phyloP scores from a whole-genome alignment of 805 yeast genomes.

The Sugiyamaella mastotermitis region DNA sequence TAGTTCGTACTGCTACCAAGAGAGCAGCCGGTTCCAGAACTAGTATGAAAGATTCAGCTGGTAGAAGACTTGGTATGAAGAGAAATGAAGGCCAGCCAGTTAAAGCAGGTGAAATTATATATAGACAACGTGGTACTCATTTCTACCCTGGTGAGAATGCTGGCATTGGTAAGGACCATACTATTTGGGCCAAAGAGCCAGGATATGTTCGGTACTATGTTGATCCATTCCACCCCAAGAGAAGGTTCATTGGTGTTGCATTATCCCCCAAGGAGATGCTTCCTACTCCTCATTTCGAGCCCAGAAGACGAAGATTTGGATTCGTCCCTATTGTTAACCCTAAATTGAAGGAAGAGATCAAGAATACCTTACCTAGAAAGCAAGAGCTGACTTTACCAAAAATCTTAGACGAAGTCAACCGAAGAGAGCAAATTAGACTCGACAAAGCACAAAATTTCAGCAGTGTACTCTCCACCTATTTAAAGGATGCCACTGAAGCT shows the following conservation, averaged over 20 bases:
- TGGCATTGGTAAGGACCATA: slow-evolving; percentile 84
- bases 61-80: slow-evolving; percentile 90
- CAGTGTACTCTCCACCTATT: slow-evolving; percentile 28
- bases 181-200: slow-evolving; percentile 84
- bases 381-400: slow-evolving; percentile 52
- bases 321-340: slow-evolving; percentile 47
- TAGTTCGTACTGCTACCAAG: slow-evolving; percentile 84
- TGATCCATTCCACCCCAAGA: slow-evolving; percentile 94
- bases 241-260: slow-evolving; percentile 87
- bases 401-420: slow-evolving; percentile 36
- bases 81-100: slow-evolving; percentile 74
- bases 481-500: slow-evolving; percentile 24
- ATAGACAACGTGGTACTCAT: slow-evolving; percentile 93
- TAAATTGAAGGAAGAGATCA: slow-evolving; percentile 51
- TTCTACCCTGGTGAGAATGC: slow-evolving; percentile 91
- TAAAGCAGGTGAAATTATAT: slow-evolving; percentile 75
- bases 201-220: slow-evolving; percentile 87
- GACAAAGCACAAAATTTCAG: slow-evolving; percentile 28
- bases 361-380: slow-evolving; percentile 58
- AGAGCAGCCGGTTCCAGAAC: slow-evolving; percentile 94
- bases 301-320: slow-evolving; percentile 82
- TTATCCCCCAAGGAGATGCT: slow-evolving; percentile 54
- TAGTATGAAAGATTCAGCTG: slow-evolving; percentile 88
- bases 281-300: slow-evolving; percentile 90
- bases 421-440: slow-evolving; percentile 38